phyloP scores from a whole-genome alignment of 1,139 yeast genomes.

The Pneumocystis murina region DNA sequence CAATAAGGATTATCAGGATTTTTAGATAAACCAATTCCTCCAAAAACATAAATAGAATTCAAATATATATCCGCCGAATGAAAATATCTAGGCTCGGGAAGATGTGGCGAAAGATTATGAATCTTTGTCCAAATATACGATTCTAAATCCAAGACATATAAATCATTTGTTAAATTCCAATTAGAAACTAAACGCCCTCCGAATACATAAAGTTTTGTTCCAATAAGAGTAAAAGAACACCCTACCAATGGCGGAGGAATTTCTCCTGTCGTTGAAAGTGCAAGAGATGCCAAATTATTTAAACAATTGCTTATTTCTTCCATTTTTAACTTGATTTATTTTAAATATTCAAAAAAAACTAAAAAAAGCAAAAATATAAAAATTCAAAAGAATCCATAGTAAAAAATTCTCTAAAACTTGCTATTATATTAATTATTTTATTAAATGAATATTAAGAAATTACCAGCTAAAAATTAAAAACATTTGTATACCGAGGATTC shows the following conservation, averaged over 20 bases:
- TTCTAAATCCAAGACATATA: conserved; percentile 15
- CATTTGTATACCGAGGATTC: too few relatives aligned
- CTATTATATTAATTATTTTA: too few relatives aligned
- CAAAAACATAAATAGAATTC: conserved; percentile 13
- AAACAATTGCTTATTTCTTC: not conserved
- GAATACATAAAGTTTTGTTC: conserved; percentile 13
- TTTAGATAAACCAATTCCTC: conserved; percentile 13
- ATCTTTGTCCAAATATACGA: conserved; percentile 13
- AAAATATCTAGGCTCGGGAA: conserved; percentile 14
- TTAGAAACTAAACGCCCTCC: conserved; percentile 15
- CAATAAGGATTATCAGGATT: conserved; percentile 6
- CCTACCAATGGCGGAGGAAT: conserved; percentile 17
- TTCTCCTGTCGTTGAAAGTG: conserved; percentile 10
- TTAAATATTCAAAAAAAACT: not conserved
- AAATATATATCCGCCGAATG: conserved; percentile 13
- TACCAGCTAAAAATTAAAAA: too few relatives aligned
- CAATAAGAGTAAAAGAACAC: conserved; percentile 11
- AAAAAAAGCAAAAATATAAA: not conserved
- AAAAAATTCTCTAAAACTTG: too few relatives aligned
- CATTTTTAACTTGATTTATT: not conserved
- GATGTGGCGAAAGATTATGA: conserved; percentile 3
- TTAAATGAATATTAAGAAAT: too few relatives aligned
- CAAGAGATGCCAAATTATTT: not conserved
- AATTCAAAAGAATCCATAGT: too few relatives aligned
- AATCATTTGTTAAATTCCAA: conserved; percentile 8